phyloP scores from a whole-genome alignment of 768 basidiomycete genomes.

The Amanita thiersii region DNA sequence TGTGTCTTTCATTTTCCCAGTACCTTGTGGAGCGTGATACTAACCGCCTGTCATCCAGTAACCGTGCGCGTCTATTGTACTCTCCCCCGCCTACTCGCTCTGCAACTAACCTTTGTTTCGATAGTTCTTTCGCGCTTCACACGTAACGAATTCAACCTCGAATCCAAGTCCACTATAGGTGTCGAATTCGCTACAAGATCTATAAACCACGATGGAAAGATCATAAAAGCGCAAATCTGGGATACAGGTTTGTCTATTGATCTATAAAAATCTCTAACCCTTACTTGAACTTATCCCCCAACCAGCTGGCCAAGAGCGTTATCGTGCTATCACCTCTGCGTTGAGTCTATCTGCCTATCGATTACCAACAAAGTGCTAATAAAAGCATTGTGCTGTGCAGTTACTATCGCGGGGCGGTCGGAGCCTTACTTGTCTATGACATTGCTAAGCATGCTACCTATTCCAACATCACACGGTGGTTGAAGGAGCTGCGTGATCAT shows the following conservation, averaged over 20 bases:
- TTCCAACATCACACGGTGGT: slow-evolving; percentile 89
- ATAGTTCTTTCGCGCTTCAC: slow-evolving; percentile 99
- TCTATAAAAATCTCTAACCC: not conserved
- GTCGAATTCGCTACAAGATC: slow-evolving; percentile 98
- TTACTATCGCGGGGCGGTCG: slow-evolving; percentile 96
- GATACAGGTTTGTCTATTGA: slow-evolving; percentile 70
- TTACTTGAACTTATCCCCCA: not conserved
- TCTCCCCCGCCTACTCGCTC: slow-evolving; percentile 5
- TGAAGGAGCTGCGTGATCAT: slow-evolving; percentile 95
- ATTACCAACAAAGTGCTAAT: slow-evolving; percentile 6
- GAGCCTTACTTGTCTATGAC: slow-evolving; percentile 89
- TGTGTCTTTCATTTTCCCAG: slow-evolving; percentile 39
- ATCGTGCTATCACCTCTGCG: slow-evolving; percentile 97
- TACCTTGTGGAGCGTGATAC: slow-evolving; percentile 5
- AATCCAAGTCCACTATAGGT: slow-evolving; percentile 98
- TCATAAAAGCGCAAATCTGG: slow-evolving; percentile 98
- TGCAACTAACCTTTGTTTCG: slow-evolving; percentile 7
- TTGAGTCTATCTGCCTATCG: slow-evolving; percentile 20
- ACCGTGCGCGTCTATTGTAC: slow-evolving; percentile 39
- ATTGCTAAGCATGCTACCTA: slow-evolving; percentile 94
- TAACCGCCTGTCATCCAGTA: slow-evolving; percentile 29
- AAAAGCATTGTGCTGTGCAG: too few relatives aligned
- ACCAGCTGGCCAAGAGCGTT: slow-evolving; percentile 97
- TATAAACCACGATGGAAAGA: slow-evolving; percentile 93
- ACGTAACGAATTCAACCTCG: slow-evolving; percentile 97